Conservation (phyloP, 225 moss, liverwort and hornwort genomes). For the Bryoerythrophyllum caledonicum region DNA sequence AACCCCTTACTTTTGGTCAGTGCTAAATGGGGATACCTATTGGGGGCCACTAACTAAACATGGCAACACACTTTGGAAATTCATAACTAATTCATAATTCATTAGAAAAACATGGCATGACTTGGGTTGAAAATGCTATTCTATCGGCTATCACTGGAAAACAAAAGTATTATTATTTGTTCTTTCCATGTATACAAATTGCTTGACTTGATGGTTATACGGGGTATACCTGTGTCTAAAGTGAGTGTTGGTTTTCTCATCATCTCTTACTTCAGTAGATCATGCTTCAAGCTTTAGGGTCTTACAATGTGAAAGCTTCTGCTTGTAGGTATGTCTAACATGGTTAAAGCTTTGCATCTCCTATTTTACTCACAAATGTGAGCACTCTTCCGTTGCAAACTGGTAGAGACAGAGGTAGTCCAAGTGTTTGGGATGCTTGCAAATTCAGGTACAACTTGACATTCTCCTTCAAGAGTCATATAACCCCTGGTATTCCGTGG, state of each 20-base stretch:
- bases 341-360: constrained; percentile 10
- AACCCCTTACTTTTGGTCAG: no score
- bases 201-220: no score
- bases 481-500: background rate
- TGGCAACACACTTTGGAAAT: no score
- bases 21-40: no score
- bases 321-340: background rate
- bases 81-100: no score
- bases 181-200: no score
- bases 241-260: constrained; percentile 30
- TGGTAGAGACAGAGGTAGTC: constrained; percentile 62
- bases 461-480: constrained; percentile 5
- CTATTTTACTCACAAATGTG: constrained; percentile 15
- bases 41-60: no score
- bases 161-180: no score
- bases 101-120: no score
- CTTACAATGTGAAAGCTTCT: background rate
- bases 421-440: constrained; percentile 72
- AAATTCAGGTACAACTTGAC: constrained; percentile 43
- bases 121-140: no score
- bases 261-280: constrained; percentile 1
- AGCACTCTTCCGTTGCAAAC: constrained; percentile 44
- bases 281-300: background rate
- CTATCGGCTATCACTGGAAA: no score
- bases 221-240: no score